phyloP scores from a whole-genome alignment of 768 basidiomycete species.

The Lepiota venenata region DNA sequence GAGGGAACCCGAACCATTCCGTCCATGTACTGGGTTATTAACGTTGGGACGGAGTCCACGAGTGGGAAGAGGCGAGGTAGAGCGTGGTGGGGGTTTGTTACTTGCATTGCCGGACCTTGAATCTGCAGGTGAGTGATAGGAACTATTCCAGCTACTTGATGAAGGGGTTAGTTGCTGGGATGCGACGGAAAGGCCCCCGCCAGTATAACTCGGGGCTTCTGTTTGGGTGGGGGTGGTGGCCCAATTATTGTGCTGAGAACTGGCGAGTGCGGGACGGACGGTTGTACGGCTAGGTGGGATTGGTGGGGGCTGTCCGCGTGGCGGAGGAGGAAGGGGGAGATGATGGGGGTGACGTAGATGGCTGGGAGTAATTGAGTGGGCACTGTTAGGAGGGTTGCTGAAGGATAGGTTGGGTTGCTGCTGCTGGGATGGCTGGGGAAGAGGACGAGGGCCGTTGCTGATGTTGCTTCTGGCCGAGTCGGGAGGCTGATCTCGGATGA shows the following conservation, averaged over 20 bases:
- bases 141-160: constrained; percentile 36
- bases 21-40: constrained; percentile 34
- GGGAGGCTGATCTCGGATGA: constrained; percentile 60
- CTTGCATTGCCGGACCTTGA: constrained; percentile 53
- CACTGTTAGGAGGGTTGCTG: constrained; percentile 33
- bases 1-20: constrained; percentile 50
- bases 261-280: constrained; percentile 21
- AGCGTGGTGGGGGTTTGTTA: constrained; percentile 35
- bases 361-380: constrained; percentile 27
- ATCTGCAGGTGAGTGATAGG: constrained; percentile 58
- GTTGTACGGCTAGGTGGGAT: constrained; percentile 36
- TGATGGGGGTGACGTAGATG: constrained; percentile 42
- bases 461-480: constrained; percentile 47
- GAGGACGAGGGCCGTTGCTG: constrained; percentile 17
- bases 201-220: constrained; percentile 45
- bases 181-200: constrained; percentile 39
- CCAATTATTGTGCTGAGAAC: constrained; percentile 20
- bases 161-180: constrained; percentile 42
- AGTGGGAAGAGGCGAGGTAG: constrained; percentile 42
- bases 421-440: constrained; percentile 35
- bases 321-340: constrained; percentile 69
- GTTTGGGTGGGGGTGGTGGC: constrained; percentile 57
- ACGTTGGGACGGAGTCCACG: constrained; percentile 25
- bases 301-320: constrained; percentile 61
- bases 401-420: constrained; percentile 31